Conservation (phyloP, 2,329 filamentous ascomycete genomes). For the Hawksworthiomyces lignivorus region DNA sequence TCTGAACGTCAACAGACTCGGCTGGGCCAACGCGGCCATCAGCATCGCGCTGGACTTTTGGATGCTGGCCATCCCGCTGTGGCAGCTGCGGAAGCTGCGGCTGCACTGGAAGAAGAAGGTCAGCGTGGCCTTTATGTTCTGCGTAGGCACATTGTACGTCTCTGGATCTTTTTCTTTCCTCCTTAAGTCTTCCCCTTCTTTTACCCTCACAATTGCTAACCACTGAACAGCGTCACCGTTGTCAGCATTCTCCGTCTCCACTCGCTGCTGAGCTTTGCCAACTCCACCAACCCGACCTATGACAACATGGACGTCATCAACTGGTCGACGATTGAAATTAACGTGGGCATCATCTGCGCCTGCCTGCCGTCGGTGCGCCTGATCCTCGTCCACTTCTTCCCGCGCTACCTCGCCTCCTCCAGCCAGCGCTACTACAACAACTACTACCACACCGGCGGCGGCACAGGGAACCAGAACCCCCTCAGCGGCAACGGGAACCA, state of each 20-base stretch:
- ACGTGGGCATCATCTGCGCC: slow-evolving; percentile 26
- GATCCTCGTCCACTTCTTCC: slow-evolving; percentile 22
- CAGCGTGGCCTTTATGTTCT: slow-evolving; percentile 38
- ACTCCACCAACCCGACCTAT: slow-evolving; percentile 23
- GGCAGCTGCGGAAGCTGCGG: slow-evolving; percentile 31
- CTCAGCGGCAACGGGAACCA: background rate
- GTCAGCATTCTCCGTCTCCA: slow-evolving; percentile 25
- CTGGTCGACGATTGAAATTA: slow-evolving; percentile 28
- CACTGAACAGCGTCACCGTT: slow-evolving; percentile 22
- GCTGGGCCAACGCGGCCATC: slow-evolving; percentile 44
- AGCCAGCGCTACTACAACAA: slow-evolving; percentile 6
- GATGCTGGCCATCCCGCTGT: slow-evolving; percentile 45
- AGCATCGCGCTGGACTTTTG: slow-evolving; percentile 45
- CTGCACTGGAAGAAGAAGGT: slow-evolving; percentile 42
- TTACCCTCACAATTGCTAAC: background rate
- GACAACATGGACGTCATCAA: slow-evolving; percentile 23
- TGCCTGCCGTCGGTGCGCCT: slow-evolving; percentile 26
- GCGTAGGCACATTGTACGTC: slow-evolving; percentile 31
- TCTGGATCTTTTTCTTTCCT: background rate
- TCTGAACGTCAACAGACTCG: slow-evolving; percentile 39
- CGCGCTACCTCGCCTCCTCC: slow-evolving; percentile 13
- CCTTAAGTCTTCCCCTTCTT: background rate
- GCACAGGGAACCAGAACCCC: background rate
- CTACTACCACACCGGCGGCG: background rate
- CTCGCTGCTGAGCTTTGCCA: slow-evolving; percentile 21